Evolutionary conservation across 805 yeast genomes (phyloP).

Genomic region (Candida ortonii): DNA sequence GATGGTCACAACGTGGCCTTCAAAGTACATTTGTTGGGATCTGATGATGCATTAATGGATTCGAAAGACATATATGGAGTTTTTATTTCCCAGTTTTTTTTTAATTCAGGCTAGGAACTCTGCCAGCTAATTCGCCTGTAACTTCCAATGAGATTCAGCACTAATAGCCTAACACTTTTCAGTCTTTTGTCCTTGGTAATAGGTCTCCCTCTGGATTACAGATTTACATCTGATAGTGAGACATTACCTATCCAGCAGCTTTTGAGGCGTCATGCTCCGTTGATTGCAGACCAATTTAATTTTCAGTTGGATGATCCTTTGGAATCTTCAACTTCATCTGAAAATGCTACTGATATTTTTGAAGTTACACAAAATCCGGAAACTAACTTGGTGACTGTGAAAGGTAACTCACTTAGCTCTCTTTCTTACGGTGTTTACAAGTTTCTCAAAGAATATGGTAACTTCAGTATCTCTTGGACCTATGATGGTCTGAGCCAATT

Average conservation of each 20-base stretch:
- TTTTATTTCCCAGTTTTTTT: no score
- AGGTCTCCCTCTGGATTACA: no score
- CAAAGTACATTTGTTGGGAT: no score
- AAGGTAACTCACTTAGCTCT: constrained; percentile 6
- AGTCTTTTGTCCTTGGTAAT: no score
- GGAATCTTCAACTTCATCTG: neutral
- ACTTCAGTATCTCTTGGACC: constrained; percentile 7
- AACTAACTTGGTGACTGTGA: constrained; percentile 5
- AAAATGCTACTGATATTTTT: constrained; percentile 3
- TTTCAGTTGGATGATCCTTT: constrained; percentile 2
- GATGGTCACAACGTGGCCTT: no score
- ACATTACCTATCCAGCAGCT: constrained; percentile 6
- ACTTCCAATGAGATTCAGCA: no score
- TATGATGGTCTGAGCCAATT: constrained; percentile 3
- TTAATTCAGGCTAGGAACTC: no score
- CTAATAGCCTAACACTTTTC: no score
- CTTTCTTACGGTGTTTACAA: constrained; percentile 7
- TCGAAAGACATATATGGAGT: no score
- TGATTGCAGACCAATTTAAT: constrained; percentile 4
- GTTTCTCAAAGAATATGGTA: constrained; percentile 7
- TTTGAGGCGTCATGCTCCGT: constrained; percentile 5
- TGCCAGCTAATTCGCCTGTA: no score
- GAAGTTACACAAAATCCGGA: constrained; percentile 3
- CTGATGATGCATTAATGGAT: no score
- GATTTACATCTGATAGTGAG: no score